Percentiles rank a stretch among this genome's conserved stretches.
These are phyloP conservation scores for Ascochyta viciae-villosae DNA, from an alignment of 2,329 filamentous ascomycete genomes.

Conservation along the genomic window DNA sequence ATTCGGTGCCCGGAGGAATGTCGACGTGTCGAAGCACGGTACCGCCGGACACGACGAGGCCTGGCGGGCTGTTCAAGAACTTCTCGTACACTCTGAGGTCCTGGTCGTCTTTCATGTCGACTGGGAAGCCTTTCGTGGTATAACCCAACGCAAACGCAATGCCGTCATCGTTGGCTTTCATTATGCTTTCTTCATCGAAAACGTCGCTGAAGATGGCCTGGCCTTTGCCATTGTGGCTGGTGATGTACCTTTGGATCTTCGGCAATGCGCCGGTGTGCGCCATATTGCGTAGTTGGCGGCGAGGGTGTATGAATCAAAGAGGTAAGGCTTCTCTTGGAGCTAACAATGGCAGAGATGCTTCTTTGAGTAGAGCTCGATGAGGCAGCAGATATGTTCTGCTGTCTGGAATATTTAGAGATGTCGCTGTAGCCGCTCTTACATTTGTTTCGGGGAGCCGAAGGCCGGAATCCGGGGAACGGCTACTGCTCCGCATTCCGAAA, in stretches of 20 bases:
- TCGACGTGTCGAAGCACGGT: constrained; percentile 56
- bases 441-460: constrained; percentile 34
- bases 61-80: constrained; percentile 56
- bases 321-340: background rate
- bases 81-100: constrained; percentile 57
- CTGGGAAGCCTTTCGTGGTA: constrained; percentile 57
- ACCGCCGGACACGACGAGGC: constrained; percentile 57
- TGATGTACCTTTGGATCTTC: constrained; percentile 47
- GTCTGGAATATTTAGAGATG: background rate
- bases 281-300: constrained; percentile 26
- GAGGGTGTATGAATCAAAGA: background rate
- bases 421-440: constrained; percentile 14
- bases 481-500: constrained; percentile 22
- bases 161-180: constrained; percentile 51
- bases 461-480: constrained; percentile 22
- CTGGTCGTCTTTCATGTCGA: constrained; percentile 53
- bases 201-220: constrained; percentile 48
- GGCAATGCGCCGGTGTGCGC: constrained; percentile 42
- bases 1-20: constrained; percentile 43
- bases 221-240: constrained; percentile 44
- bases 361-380: background rate
- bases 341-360: background rate
- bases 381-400: background rate
- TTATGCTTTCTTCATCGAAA: constrained; percentile 45
- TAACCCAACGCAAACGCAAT: constrained; percentile 60